Conservation (phyloP, 768 basidiomycete genomes). For the Boletus speciosus region DNA sequence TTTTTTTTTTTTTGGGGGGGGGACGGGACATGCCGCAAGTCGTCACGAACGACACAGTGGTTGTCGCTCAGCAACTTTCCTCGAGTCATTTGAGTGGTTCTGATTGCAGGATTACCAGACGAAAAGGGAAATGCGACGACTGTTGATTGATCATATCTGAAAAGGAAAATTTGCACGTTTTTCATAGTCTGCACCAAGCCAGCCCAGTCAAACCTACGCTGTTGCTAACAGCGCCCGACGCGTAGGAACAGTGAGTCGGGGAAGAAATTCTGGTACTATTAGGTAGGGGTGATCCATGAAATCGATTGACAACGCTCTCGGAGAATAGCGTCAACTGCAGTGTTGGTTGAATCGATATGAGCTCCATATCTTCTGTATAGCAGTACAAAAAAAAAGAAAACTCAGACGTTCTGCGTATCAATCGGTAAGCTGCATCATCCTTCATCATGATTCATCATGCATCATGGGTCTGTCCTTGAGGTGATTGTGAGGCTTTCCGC, state of each 20-base stretch:
- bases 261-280: neutral
- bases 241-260: neutral
- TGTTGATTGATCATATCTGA: neutral
- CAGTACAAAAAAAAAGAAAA: too few species aligned
- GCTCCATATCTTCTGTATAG: neutral
- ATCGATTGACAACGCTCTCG: neutral
- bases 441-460: neutral
- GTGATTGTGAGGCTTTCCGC: neutral
- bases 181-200: neutral
- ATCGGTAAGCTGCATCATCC: neutral
- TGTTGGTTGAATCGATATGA: neutral
- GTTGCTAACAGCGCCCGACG: neutral
- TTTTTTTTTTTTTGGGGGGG: neutral
- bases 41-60: too few species aligned
- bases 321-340: neutral
- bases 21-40: neutral
- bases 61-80: neutral
- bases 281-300: neutral
- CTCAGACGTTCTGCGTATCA: too few species aligned
- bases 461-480: neutral
- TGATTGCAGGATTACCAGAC: neutral
- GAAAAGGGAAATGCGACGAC: neutral
- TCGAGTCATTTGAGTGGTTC: neutral
- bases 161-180: neutral
- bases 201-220: neutral